Base-by-base conservation (phyloP, 257 asterid genomes). In the Penstemon newberryi region DNA sequence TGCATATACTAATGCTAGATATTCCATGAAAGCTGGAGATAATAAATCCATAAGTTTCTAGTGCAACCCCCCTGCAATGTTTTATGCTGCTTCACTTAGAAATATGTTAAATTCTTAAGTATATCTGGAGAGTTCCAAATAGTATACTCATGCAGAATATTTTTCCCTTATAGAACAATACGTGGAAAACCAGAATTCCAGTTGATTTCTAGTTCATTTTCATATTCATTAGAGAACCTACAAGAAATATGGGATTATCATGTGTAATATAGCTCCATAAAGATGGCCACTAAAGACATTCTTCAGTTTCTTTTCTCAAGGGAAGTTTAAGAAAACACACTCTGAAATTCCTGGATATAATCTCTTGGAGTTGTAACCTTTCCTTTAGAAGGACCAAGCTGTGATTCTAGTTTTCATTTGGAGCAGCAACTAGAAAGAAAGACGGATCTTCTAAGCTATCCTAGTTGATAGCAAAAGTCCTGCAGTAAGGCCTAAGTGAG, bases 1-100 rank as follows among this genome's bases (percentile, higher is more conserved):
- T 8, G 15, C 62, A 33, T 2, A 10, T n/a, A 56, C 61, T n/a
- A 67, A 54, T 9, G 56, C 66, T 50, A 49, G 62, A 62, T 65
- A 59, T 46, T 45, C 70, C 12, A 7, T 25, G 18, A 15, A 67
- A 66, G 33, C 11, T 49, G 39, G 33, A 3, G 56, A 58, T 46
- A 12, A 57, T 37, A 44, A 25, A 67, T 7, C 63, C 56, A 56
- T 33, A 36, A 6, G 44, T 13, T 58, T 5, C 42, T 18, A 19
- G 10, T 38, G 38, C 3, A 50, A 8, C 44, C 39, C 38, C 56
- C 60, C 36, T 3, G 44, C 13, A 66, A 12, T 33, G 10, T 7
- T 43, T 19, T 61, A 9, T 42, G 63, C 8, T 67, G 6, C 53
- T 19, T 52, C n/a, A 65, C 52, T 8, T 8, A 15, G 36, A 9